Evolutionary conservation across 306 rosid species (phyloP), one percentile per base, ranked within the genome.

Genomic region (Trifolium fragiferum): DNA sequence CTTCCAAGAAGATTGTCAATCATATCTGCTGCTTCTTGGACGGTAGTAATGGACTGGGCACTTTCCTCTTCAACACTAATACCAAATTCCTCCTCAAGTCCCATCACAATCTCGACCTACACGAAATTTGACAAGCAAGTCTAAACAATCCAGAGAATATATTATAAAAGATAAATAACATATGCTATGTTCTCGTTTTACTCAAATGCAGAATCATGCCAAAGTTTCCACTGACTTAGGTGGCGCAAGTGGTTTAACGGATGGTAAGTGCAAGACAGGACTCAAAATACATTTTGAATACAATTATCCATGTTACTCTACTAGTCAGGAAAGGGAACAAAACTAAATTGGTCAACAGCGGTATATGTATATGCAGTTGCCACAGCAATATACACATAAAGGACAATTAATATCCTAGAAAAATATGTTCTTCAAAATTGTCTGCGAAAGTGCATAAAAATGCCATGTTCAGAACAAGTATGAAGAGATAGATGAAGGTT

Each of bases 21-120:
- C 84, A 92, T 83, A 40, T 90, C 91, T 0, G 96, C 98, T 3
- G 96, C 96, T 33, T 92, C 98, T 82, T 90, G 92, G 64, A 90
- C 96, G 0, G 94, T 92, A 68, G 89, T 83, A 58, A 90, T 92
- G 69, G 41, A 73, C 82, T 88, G 96, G 18, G 97, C 97, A 16
- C 84, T 88, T 70, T 92, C 96, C 82, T 92, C 97, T 82, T 84
- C 76, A 86, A 43, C 86, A 74, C 85, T 77, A 35, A 92, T 93
- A 0, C 87, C 87, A 47, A 93, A 93, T 11, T 66, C 89, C 85
- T 90, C 98, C 76, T 93, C 97, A 68, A 93, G 95, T 65, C 96
- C 97, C 98, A 90, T 89, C 85, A 93, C 97, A 79, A 93, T 93
- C 88, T 93, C 97, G 71, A 93, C 98, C 98, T 93, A 67, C 67